These are phyloP conservation scores for Conoideocrella luteorostrata DNA, from an alignment of 2,329 filamentous ascomycete species.

Conservation along the genomic window DNA sequence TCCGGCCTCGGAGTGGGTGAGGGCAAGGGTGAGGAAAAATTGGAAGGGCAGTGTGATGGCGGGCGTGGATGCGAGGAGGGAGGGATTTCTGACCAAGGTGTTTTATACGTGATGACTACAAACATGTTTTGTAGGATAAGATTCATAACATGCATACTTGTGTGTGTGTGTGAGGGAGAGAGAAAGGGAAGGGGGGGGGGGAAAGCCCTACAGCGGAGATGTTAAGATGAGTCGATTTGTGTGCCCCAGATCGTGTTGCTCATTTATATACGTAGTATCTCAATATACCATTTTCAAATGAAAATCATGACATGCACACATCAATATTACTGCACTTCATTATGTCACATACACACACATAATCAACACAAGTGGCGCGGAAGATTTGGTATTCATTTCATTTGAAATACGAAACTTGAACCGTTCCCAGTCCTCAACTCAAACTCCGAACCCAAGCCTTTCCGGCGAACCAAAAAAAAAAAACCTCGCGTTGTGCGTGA, in stretches of 20 bases:
- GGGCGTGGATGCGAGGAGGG: not conserved
- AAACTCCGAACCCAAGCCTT: constrained; percentile 32
- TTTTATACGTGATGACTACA: constrained; percentile 8
- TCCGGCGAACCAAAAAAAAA: constrained; percentile 4
- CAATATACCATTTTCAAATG: too few relatives aligned
- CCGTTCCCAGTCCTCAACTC: constrained; percentile 32
- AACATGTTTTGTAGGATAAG: too few relatives aligned
- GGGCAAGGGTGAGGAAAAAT: constrained; percentile 5
- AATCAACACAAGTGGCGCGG: not conserved
- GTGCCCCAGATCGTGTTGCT: too few relatives aligned
- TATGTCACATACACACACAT: not conserved
- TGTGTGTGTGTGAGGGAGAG: too few relatives aligned
- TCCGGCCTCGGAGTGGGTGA: constrained; percentile 6
- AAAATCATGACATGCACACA: too few relatives aligned
- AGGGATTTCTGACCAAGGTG: constrained; percentile 8
- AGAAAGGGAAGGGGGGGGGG: too few relatives aligned
- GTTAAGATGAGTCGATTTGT: too few relatives aligned
- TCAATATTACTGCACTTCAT: too few relatives aligned
- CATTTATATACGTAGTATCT: too few relatives aligned
- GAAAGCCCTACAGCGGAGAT: too few relatives aligned
- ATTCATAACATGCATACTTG: not conserved
- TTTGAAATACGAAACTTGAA: constrained; percentile 27
- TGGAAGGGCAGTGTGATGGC: not conserved
- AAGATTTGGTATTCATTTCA: constrained; percentile 31
- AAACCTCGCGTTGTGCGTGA: not conserved